phyloP scores from a whole-genome alignment of 352 stramenopile species.

The Pythium folliculosum region DNA sequence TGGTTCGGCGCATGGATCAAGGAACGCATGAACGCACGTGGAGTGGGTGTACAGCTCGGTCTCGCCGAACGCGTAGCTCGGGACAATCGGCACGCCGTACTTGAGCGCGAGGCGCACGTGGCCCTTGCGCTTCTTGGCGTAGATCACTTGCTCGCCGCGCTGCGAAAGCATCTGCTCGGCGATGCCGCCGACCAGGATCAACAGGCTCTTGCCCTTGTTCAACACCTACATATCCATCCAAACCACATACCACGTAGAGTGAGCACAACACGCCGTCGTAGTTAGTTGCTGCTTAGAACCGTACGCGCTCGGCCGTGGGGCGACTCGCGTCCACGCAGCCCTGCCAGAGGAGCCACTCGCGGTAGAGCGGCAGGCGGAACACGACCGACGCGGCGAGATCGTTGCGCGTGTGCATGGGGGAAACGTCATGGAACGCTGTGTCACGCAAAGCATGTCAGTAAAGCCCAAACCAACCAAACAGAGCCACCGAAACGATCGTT shows the following conservation, averaged over 20 bases:
- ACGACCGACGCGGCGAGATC: constrained; percentile 78
- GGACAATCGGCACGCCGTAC: constrained; percentile 75
- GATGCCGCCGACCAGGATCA: constrained; percentile 81
- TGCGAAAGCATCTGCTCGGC: constrained; percentile 83
- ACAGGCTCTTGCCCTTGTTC: constrained; percentile 70
- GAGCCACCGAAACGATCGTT: background rate
- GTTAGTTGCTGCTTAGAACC: too few species aligned
- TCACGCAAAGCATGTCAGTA: background rate
- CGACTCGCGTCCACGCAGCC: constrained; percentile 77
- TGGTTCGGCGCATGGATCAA: too few species aligned
- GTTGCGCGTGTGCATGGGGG: constrained; percentile 58
- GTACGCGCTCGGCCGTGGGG: constrained; percentile 47
- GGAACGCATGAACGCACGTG: constrained; percentile 34
- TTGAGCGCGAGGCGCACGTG: constrained; percentile 77
- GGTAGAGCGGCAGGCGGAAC: constrained; percentile 76
- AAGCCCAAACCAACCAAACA: background rate
- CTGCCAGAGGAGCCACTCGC: constrained; percentile 78
- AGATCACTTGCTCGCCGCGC: constrained; percentile 73
- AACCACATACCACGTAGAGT: too few species aligned
- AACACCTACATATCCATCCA: constrained; percentile 26
- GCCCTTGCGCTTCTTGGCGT: constrained; percentile 81
- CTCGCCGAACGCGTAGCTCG: constrained; percentile 78
- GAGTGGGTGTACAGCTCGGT: constrained; percentile 83
- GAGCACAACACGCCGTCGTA: too few species aligned
- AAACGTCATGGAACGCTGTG: constrained; percentile 67